Conservation (phyloP, 2,329 filamentous ascomycete genomes). For the Exophiala oligosperma region DNA sequence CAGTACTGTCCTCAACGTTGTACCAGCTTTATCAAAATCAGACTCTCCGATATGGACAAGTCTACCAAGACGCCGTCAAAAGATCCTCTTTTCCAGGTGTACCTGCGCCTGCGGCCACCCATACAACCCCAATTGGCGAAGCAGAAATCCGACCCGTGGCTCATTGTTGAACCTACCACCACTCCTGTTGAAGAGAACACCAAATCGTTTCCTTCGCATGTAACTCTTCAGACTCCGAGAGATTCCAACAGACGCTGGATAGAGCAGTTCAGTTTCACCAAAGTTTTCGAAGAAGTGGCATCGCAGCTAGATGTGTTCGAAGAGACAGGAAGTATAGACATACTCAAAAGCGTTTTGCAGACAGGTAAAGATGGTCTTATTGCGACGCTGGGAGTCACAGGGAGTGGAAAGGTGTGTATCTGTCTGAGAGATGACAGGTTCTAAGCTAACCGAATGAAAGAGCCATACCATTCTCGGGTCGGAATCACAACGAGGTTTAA, state of each 20-base stretch:
- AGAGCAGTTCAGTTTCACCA: slow-evolving; percentile 92
- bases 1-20: too few relatives aligned
- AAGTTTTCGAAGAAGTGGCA: slow-evolving; percentile 84
- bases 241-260: slow-evolving; percentile 82
- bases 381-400: slow-evolving; percentile 89
- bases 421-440: too few relatives aligned
- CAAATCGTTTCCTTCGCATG: slow-evolving; percentile 59
- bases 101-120: slow-evolving; percentile 77
- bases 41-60: slow-evolving; percentile 20
- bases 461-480: slow-evolving; percentile 95
- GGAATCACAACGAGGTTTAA: slow-evolving; percentile 80
- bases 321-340: slow-evolving; percentile 57
- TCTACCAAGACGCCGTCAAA: slow-evolving; percentile 24
- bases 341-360: slow-evolving; percentile 75
- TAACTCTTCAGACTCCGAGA: slow-evolving; percentile 76
- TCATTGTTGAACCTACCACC: slow-evolving; percentile 68
- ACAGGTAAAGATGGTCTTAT: slow-evolving; percentile 86
- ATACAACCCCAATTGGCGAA: slow-evolving; percentile 42
- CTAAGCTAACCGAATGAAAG: slow-evolving; percentile 46
- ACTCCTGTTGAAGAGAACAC: slow-evolving; percentile 35
- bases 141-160: slow-evolving; percentile 64
- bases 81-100: slow-evolving; percentile 80
- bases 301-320: slow-evolving; percentile 85
- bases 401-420: slow-evolving; percentile 79
- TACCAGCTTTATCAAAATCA: too few relatives aligned